Conservation (phyloP, 768 basidiomycete genomes). For the Neoboletus subvelutipes region DNA sequence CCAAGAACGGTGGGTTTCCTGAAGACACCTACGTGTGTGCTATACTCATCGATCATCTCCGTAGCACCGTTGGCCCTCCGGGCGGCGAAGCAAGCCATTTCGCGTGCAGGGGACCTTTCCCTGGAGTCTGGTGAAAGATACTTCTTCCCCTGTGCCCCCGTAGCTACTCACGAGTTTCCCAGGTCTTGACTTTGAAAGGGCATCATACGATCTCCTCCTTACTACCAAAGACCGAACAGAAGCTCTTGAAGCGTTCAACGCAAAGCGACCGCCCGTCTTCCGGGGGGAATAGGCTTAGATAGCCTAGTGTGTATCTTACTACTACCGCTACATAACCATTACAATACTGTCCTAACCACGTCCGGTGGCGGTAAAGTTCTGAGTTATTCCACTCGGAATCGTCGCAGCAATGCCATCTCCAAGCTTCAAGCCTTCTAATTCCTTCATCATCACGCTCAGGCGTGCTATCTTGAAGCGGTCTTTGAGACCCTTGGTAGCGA, state of each 20-base stretch:
- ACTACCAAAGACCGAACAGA: slow-evolving; percentile 75
- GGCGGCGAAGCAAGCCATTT: slow-evolving; percentile 87
- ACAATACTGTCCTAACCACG: slow-evolving; percentile 39
- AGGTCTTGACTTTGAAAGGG: slow-evolving; percentile 92
- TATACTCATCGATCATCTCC: not conserved
- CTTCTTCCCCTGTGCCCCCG: not conserved
- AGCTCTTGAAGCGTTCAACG: slow-evolving; percentile 82
- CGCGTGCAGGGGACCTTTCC: slow-evolving; percentile 72
- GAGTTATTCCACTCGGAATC: slow-evolving; percentile 56
- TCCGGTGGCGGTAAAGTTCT: slow-evolving; percentile 50
- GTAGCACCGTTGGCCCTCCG: slow-evolving; percentile 81
- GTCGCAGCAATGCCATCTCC: slow-evolving; percentile 58
- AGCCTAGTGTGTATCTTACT: slow-evolving; percentile 2
- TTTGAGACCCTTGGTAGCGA: slow-evolving; percentile 48
- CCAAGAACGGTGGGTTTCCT: slow-evolving; percentile 53
- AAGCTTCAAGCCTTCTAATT: slow-evolving; percentile 66
- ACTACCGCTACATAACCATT: not conserved
- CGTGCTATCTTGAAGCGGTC: slow-evolving; percentile 64
- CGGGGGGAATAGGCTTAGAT: slow-evolving; percentile 60
- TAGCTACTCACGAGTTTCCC: slow-evolving; percentile 1
- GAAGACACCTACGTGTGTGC: not conserved
- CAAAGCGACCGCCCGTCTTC: slow-evolving; percentile 78
- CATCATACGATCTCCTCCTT: slow-evolving; percentile 79
- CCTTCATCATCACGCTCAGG: slow-evolving; percentile 85
- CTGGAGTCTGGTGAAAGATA: slow-evolving; percentile 62